Percentiles rank a stretch among this genome's conserved stretches.
Evolutionary conservation across 805 yeast genomes (phyloP).

Genomic region (Candida anglica): DNA sequence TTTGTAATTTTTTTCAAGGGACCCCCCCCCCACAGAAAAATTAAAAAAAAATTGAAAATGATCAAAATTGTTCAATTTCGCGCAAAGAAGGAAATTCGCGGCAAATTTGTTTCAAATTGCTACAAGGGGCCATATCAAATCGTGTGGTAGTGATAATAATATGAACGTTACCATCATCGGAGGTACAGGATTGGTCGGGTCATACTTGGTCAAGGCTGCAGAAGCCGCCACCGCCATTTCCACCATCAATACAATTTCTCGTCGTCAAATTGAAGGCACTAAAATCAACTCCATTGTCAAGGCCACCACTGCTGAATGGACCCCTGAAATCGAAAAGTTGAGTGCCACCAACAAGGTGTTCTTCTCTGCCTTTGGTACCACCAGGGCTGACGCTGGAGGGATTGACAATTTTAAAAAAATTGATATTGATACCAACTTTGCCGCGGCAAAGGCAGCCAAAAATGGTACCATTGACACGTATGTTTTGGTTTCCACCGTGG

Average conservation of each 20-base stretch:
- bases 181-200: conserved; percentile 77
- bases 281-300: conserved; percentile 41
- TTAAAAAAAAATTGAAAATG: too few species aligned
- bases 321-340: conserved; percentile 26
- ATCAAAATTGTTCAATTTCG: too few species aligned
- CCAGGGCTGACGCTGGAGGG: conserved; percentile 68
- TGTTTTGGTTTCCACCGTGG: conserved; percentile 61
- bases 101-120: too few species aligned
- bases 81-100: too few species aligned
- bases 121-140: too few species aligned
- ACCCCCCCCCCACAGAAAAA: too few species aligned
- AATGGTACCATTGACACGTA: conserved; percentile 63
- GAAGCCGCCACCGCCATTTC: conserved; percentile 29
- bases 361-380: conserved; percentile 73
- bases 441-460: conserved; percentile 70
- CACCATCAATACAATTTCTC: conserved; percentile 46
- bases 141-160: too few species aligned
- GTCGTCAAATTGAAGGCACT: conserved; percentile 36
- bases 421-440: conserved; percentile 70
- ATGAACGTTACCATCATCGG: conserved; percentile 45
- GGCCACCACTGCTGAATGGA: conserved; percentile 51
- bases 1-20: too few species aligned
- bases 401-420: conserved; percentile 64
- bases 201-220: conserved; percentile 47
- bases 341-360: conserved; percentile 37